Conservation (phyloP, 139 green algal genomes). For the Chlorella sorokiniana region DNA sequence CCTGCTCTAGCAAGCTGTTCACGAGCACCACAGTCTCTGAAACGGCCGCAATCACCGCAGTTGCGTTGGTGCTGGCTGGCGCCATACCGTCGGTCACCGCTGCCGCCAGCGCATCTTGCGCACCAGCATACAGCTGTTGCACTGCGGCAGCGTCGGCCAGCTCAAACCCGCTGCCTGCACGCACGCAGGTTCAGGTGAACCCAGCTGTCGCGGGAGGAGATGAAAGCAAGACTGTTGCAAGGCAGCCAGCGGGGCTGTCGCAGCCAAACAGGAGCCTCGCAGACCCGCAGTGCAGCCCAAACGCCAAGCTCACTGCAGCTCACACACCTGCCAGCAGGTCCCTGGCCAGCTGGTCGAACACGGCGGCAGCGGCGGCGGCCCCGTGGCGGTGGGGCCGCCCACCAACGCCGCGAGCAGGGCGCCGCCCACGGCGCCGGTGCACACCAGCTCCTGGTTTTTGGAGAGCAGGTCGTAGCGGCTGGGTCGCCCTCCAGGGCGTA, state of each 20-base stretch:
- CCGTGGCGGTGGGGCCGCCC: neutral
- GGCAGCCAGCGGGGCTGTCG: neutral
- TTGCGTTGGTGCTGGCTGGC: neutral
- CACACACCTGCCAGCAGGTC: conserved; percentile 8
- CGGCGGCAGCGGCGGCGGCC: neutral
- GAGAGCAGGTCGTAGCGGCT: neutral
- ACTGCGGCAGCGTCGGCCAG: neutral
- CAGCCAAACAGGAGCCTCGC: neutral
- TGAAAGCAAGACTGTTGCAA: neutral
- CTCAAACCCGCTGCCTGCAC: conserved; percentile 17
- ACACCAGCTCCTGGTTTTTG: conserved; percentile 17
- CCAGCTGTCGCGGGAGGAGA: neutral
- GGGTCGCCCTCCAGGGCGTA: conserved; percentile 2
- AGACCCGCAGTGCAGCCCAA: neutral
- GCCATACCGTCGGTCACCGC: neutral
- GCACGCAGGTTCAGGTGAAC: too few relatives aligned
- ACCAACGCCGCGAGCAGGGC: neutral
- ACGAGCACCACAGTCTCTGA: neutral
- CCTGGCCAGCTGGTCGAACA: neutral
- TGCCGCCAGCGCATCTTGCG: neutral
- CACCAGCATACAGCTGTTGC: neutral
- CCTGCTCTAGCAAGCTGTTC: conserved; percentile 30
- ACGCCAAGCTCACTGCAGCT: neutral
- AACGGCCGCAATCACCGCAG: neutral
- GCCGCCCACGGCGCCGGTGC: conserved; percentile 11